Base-by-base conservation (phyloP, 2,329 filamentous ascomycete genomes). In the Colletotrichum endophyticum region DNA sequence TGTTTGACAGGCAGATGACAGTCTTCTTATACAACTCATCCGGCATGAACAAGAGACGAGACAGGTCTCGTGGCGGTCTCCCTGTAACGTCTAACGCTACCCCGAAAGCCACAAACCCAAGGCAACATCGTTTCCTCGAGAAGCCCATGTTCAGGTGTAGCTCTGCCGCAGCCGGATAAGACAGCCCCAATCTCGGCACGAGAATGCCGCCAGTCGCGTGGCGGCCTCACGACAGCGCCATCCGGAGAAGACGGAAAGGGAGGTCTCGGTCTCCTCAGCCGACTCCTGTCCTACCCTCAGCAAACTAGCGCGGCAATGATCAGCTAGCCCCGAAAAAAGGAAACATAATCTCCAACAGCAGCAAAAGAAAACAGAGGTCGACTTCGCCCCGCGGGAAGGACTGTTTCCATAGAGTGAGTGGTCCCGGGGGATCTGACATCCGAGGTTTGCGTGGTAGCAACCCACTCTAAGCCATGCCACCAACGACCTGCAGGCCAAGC, bases 391-490 rank as follows among this genome's bases (percentile, higher is more conserved):
- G 30, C 63, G 70, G 36, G 28, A 25, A 3, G n/a, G 25, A 68
- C 16, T 13, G 15, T 30, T 73, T 64, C 63, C 70, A 75, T 53
- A 25, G 39, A 27, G n/a, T 22, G 44, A 22, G 11, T 53, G 44
- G n/a, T 6, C n/a, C 69, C 39, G 70, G 73, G 63, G 62, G 25
- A 72, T 75, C 73, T 75, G 69, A 75, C 73, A 59, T 73, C 70
- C 63, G 73, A 75, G 34, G 49, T 70, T 44, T 56, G 5, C 34
- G 22, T 44, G 2, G 28, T 62, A 32, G 27, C 8, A 64, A 8
- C 32, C 62, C 19, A 73, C 56, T 49, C 44, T 61, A 75, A 61
- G 61, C 61, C 32, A 57, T 59, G 56, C 27, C 44, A 1, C 30
- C 30, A 25, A 13, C 34, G 62, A 15, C 34, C 34, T 44, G 22